Evolutionary conservation across 768 basidiomycete species (phyloP).

Genomic region (Naganishia friedmannii): DNA sequence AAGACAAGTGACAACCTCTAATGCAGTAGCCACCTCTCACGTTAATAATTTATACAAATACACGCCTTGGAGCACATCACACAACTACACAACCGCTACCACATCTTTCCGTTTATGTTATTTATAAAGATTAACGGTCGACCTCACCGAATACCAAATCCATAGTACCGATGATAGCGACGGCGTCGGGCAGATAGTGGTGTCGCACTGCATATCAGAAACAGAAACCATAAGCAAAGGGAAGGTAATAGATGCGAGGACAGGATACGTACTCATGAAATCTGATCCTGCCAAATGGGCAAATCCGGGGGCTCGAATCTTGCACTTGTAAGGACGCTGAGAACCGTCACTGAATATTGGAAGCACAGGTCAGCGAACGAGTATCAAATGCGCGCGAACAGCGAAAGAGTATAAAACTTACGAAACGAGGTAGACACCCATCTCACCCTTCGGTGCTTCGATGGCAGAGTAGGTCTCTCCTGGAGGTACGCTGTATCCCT

Average conservation of each 20-base stretch:
- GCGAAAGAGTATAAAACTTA: constrained; percentile 53
- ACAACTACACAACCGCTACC: background rate
- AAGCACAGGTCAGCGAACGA: background rate
- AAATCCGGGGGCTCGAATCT: constrained; percentile 94
- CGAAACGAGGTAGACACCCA: constrained; percentile 98
- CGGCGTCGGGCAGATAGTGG: constrained; percentile 91
- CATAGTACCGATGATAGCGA: constrained; percentile 98
- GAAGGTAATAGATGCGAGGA: background rate
- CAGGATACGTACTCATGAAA: constrained; percentile 64
- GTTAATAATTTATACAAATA: constrained; percentile 2
- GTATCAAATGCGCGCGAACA: background rate
- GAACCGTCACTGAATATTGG: constrained; percentile 70
- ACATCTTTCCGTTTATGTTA: background rate
- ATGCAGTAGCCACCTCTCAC: too few relatives aligned
- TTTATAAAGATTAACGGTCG: constrained; percentile 26
- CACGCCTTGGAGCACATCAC: constrained; percentile 1
- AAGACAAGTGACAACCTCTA: too few relatives aligned
- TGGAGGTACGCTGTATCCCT: constrained; percentile 90
- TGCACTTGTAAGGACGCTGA: constrained; percentile 93
- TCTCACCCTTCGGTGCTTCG: constrained; percentile 98
- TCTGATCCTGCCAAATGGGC: constrained; percentile 93
- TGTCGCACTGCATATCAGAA: constrained; percentile 41
- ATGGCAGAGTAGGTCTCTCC: constrained; percentile 92
- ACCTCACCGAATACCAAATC: constrained; percentile 55
- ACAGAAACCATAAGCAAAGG: constrained; percentile 34